Evolutionary conservation across 371 early-diverging fungal species (phyloP), one percentile per base, ranked within the genome.

Genomic region (Mucor indicus): DNA sequence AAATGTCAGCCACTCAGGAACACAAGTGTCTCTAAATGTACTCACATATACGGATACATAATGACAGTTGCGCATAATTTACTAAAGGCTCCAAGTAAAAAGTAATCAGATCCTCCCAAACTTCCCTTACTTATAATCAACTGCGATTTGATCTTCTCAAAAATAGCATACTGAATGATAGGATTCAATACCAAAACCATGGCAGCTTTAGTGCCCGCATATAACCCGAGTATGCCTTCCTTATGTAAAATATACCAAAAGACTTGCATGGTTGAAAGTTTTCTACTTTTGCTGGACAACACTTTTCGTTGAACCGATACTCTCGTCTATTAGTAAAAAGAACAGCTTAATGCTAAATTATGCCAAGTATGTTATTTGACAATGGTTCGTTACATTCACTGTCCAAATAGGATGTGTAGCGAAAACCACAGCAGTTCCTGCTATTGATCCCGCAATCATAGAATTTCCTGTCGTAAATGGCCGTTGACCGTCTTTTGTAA

Each of bases 41-140:
- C 80, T 68, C 69, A 88, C 89, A 95, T 92, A 79, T 96, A 97
- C 32, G 98, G 98, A 62, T 96, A 97, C 23, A 96, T 97, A 59
- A 91, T 81, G 56, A 78, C 64, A n/a, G 98, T 97, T 24, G 98
- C 98, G 38, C 83, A 80, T 33, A 97, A 75, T 77, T 97, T 97
- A 65, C 85, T 82, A 52, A 95, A 57, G 23, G 98, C 98, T 17
- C 96, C 98, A 36, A 97, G 73, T 25, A 92, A 48, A 77, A 97
- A 97, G 65, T 91, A 92, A 70, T 97, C 93, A 31, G 88, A 64
- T 54, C 79, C 81, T 25, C 78, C 77, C 32, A 96, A 77, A 2
- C 64, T 61, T 56, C 76, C 76, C 24, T 55, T 44, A 44, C 65
- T 64, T 20, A 66, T 48, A 9, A 86, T 41, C 37, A 74, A 75